phyloP scores from a whole-genome alignment of 352 stramenopile species.

The Phytophthora lateralis region DNA sequence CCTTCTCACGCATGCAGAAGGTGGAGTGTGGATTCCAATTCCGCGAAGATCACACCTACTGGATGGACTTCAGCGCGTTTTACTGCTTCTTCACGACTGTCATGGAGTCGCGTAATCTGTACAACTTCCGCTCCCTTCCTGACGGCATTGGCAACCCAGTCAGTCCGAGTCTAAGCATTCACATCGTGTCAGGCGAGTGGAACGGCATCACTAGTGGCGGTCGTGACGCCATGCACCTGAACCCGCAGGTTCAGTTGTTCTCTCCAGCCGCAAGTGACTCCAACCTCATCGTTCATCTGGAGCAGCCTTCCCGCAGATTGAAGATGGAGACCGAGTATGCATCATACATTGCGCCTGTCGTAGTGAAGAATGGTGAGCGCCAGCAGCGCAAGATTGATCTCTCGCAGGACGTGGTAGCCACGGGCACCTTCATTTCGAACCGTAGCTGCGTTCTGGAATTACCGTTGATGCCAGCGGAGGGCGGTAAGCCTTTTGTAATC shows the following conservation, averaged over 20 bases:
- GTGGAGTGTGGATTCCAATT: constrained; percentile 81
- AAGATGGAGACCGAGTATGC: constrained; percentile 79
- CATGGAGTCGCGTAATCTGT: constrained; percentile 83
- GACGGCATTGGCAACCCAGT: constrained; percentile 68
- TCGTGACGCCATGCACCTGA: constrained; percentile 83
- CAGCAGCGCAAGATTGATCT: constrained; percentile 83
- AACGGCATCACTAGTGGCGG: constrained; percentile 81
- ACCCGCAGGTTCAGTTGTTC: constrained; percentile 86
- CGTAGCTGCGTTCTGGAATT: constrained; percentile 73
- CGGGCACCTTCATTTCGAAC: constrained; percentile 87
- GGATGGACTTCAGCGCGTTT: constrained; percentile 84
- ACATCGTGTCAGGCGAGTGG: constrained; percentile 80
- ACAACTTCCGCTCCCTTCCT: constrained; percentile 76
- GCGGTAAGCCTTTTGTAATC: constrained; percentile 61
- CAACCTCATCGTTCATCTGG: constrained; percentile 60
- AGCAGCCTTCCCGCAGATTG: constrained; percentile 77
- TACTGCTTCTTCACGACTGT: constrained; percentile 80
- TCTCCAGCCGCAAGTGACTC: constrained; percentile 60
- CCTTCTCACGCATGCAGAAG: constrained; percentile 74
- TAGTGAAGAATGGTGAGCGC: constrained; percentile 74
- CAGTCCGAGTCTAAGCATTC: constrained; percentile 63
- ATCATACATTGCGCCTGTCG: constrained; percentile 77
- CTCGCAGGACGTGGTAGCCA: constrained; percentile 76
- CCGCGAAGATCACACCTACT: constrained; percentile 79
- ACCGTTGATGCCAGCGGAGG: constrained; percentile 44